Conservation (phyloP, 1,284 basidiomycete genomes). For the Meripilus lineatus region DNA sequence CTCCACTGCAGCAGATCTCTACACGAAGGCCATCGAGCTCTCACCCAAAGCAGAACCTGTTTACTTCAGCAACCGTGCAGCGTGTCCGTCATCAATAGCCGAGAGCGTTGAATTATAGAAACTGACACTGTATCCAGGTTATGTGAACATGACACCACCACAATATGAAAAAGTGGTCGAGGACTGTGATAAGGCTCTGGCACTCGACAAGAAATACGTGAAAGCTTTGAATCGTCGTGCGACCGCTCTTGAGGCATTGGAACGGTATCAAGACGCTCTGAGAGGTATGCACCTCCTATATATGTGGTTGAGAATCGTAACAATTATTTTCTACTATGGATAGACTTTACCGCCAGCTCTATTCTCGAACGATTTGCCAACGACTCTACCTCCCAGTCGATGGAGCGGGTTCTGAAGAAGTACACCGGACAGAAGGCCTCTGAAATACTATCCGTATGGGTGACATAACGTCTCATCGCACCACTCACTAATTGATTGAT, state of each 20-base stretch:
- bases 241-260: conserved; percentile 79
- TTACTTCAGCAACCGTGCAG: conserved; percentile 96
- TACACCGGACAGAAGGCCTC: conserved; percentile 71
- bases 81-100: conserved; percentile 79
- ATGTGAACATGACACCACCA: conserved; percentile 86
- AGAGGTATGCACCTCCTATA: conserved; percentile 52
- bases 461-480: background rate
- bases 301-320: background rate
- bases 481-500: conserved; percentile 4
- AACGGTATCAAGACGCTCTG: conserved; percentile 71
- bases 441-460: conserved; percentile 59
- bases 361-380: conserved; percentile 95
- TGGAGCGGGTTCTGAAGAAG: conserved; percentile 91
- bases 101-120: too few relatives aligned
- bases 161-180: conserved; percentile 82
- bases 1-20: conserved; percentile 74
- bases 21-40: conserved; percentile 89
- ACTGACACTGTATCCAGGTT: too few relatives aligned
- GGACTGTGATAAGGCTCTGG: conserved; percentile 89
- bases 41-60: conserved; percentile 87
- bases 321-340: background rate
- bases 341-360: conserved; percentile 94
- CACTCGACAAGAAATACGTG: conserved; percentile 83
- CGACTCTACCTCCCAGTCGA: conserved; percentile 71
- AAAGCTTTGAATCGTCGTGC: conserved; percentile 96